A percentile compares a stretch with the other conserved stretches of the same genome.
phyloP scores from a whole-genome alignment of 306 rosid genomes.

The Crataegus laevigata region DNA sequence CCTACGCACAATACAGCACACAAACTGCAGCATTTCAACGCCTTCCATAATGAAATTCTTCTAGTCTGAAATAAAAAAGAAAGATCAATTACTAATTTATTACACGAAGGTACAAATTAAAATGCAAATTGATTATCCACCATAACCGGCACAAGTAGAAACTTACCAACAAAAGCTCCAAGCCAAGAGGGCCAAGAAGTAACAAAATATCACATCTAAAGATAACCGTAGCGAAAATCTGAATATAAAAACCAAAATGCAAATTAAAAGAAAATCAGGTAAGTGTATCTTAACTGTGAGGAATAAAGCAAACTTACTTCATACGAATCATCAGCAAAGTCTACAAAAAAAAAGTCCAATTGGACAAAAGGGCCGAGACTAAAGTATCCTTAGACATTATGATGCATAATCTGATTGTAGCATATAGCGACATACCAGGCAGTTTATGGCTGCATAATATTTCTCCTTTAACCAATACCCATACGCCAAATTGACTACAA shows the following conservation, averaged over 20 bases:
- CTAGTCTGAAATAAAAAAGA: constrained; percentile 43
- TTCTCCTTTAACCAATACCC: constrained; percentile 73
- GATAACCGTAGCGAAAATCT: constrained; percentile 74
- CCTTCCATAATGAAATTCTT: constrained; percentile 61
- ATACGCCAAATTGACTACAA: constrained; percentile 84
- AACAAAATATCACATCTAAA: constrained; percentile 86
- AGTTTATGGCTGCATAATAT: constrained; percentile 63
- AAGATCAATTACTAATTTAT: not conserved
- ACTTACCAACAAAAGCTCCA: constrained; percentile 74
- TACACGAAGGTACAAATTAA: not conserved
- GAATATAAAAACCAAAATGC: constrained; percentile 19
- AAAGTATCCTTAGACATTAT: not conserved
- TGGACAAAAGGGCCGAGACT: not conserved
- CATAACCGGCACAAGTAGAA: not conserved
- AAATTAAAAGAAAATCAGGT: not conserved
- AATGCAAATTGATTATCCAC: constrained; percentile 1
- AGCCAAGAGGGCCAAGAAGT: constrained; percentile 76
- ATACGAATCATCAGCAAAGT: not conserved
- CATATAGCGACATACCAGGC: constrained; percentile 45
- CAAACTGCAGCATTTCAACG: constrained; percentile 54
- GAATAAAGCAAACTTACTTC: not conserved
- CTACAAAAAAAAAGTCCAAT: not conserved
- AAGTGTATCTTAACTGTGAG: too few species aligned
- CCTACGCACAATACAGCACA: constrained; percentile 66
- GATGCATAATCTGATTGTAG: constrained; percentile 15